Evolutionary conservation across 345 rosid genomes (phyloP), one percentile per base, ranked within the genome.

Genomic region (Anacardium occidentale): DNA sequence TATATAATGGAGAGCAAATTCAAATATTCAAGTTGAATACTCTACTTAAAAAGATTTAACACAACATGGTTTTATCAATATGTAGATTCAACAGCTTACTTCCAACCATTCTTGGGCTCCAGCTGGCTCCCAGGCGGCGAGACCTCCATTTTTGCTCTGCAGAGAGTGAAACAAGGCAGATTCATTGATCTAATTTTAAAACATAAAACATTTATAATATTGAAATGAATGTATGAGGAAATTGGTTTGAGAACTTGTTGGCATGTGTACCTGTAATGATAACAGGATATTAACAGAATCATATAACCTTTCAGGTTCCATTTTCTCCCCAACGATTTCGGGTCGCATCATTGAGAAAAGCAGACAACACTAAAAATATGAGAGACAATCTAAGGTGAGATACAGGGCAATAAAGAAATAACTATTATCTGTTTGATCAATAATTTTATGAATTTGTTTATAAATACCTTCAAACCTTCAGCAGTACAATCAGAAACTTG

Each of bases 61-160:
- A 29, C 32, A 29, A 29, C 32, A 29, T 3, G 3, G 32, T 4
- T 2, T 22, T 10, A 56, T 54, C 25, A 60, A 68, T 50, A 59
- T 65, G 57, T 47, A 64, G 42, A 1, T 37, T 37, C 42, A 37
- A 37, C 42, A 37, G 15, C 77, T 75, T 76, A 78, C 80, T 74
- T 81, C 83, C 56, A 65, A 48, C 69, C 69, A 65, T 25, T 65
- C 14, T 6, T 65, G 69, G 17, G 69, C 56, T 25, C 56, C 56
- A 3, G 84, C 78, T 13, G 89, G 89, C 70, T 85, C 89, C 89
- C 89, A 83, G 12, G 82, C 86, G 15, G 82, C 13, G 26, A 77
- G 45, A 34, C 89, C 89, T 18, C 89, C 89, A 61, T 81, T 81
- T 75, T 83, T 79, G 54, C 76, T 75, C 83, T 76, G 59, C 48